Evolutionary conservation across 768 basidiomycete species (phyloP).

Genomic region (Lentinula sp.): DNA sequence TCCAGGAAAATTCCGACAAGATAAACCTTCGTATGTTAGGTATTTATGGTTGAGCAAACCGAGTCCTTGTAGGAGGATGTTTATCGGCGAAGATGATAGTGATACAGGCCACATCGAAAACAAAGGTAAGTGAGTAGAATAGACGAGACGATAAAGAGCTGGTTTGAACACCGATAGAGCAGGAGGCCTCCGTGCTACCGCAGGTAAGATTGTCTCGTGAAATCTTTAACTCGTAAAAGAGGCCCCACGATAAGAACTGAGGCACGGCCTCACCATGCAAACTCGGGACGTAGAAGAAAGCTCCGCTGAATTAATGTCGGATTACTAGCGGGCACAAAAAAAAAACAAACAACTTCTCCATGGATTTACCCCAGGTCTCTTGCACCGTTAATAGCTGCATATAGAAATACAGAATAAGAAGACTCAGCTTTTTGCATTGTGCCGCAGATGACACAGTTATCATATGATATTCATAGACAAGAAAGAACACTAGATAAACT

Average conservation of each 20-base stretch:
- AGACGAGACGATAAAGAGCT: not conserved
- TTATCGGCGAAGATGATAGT: not conserved
- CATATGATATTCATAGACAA: not conserved
- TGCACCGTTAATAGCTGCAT: not conserved
- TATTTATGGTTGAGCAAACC: not conserved
- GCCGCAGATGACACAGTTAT: no score
- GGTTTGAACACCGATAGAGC: not conserved
- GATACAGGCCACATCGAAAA: not conserved
- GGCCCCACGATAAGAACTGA: not conserved
- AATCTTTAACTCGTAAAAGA: not conserved
- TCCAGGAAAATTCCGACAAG: slow-evolving; percentile 8
- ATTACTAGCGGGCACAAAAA: not conserved
- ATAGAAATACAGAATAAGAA: no score
- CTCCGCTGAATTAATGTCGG: not conserved
- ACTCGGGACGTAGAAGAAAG: not conserved
- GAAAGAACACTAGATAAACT: not conserved
- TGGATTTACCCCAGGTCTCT: not conserved
- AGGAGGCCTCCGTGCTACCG: not conserved
- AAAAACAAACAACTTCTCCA: not conserved
- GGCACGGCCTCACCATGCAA: not conserved
- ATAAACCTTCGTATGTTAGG: not conserved
- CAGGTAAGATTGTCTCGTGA: not conserved
- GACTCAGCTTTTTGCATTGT: no score
- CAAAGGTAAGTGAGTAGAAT: not conserved
- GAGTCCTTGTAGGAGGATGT: not conserved